Evolutionary conservation across 2,329 filamentous ascomycete species (phyloP).

Genomic region (Parastagonospora nodorum): DNA sequence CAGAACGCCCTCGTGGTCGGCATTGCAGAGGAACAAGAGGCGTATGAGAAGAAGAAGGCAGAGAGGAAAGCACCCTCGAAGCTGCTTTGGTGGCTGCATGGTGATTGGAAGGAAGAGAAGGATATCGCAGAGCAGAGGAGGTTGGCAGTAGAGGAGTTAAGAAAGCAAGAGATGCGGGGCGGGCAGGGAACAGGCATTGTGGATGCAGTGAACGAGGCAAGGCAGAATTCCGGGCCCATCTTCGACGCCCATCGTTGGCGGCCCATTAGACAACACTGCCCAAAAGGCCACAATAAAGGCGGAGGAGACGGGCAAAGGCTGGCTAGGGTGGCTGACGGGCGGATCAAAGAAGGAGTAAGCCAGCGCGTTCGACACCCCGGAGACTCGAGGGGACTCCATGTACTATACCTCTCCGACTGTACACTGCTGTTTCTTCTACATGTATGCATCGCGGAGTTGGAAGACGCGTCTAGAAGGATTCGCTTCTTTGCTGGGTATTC

Average conservation of each 20-base stretch:
- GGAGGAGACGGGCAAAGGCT: slow-evolving; percentile 48
- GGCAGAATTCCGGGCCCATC: slow-evolving; percentile 26
- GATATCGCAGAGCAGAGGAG: slow-evolving; percentile 40
- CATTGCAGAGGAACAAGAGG: slow-evolving; percentile 68
- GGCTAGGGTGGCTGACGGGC: slow-evolving; percentile 52
- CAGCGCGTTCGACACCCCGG: not conserved
- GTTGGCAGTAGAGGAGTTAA: slow-evolving; percentile 37
- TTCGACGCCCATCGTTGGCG: slow-evolving; percentile 46
- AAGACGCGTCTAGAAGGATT: slow-evolving; percentile 24
- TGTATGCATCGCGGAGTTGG: slow-evolving; percentile 42
- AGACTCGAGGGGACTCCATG: slow-evolving; percentile 18
- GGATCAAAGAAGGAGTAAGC: slow-evolving; percentile 42
- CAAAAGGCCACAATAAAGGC: slow-evolving; percentile 46
- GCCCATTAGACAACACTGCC: slow-evolving; percentile 54
- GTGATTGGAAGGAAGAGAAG: slow-evolving; percentile 47
- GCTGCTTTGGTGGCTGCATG: slow-evolving; percentile 44
- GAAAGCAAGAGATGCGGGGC: slow-evolving; percentile 31
- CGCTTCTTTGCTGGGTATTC: slow-evolving; percentile 19
- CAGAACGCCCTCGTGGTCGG: slow-evolving; percentile 58
- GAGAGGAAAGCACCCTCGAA: slow-evolving; percentile 37
- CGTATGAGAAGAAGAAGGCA: slow-evolving; percentile 44
- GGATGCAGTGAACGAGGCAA: slow-evolving; percentile 41
- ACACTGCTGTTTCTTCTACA: slow-evolving; percentile 38
- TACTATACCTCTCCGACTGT: slow-evolving; percentile 43
- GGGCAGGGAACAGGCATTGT: slow-evolving; percentile 28